Percentiles rank a stretch among this genome's conserved stretches.
Conservation (phyloP, 106 monocot species). For the Phalaenopsis aphrodite region DNA sequence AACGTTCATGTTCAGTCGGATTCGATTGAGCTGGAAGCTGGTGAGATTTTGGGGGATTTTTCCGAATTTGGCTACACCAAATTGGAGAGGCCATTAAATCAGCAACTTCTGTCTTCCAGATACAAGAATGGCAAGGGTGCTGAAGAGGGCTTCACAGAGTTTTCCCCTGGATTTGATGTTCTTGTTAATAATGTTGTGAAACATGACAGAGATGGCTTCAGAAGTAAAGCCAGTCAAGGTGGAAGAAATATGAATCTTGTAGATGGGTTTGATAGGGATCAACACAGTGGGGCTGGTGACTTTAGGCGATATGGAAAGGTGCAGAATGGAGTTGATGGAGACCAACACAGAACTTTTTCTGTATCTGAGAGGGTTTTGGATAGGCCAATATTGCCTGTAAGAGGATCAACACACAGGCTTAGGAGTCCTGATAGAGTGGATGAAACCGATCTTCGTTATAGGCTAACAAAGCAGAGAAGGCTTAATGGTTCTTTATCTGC, state of each 20-base stretch:
- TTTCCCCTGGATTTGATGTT: slow-evolving; percentile 69
- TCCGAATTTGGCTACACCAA: neutral
- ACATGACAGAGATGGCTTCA: slow-evolving; percentile 27
- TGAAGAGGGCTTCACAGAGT: slow-evolving; percentile 56
- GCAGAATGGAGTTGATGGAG: slow-evolving; percentile 16
- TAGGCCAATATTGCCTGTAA: slow-evolving; percentile 19
- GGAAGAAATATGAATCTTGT: slow-evolving; percentile 4
- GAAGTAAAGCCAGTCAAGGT: slow-evolving; percentile 5
- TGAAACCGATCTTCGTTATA: slow-evolving; percentile 62
- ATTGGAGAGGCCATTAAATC: slow-evolving; percentile 7
- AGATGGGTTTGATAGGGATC: slow-evolving; percentile 33
- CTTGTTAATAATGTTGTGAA: slow-evolving; percentile 28
- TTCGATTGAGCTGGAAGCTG: neutral
- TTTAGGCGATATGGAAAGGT: slow-evolving; percentile 22
- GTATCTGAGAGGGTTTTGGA: slow-evolving; percentile 27
- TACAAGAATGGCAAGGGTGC: slow-evolving; percentile 33
- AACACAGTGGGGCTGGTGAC: slow-evolving; percentile 22
- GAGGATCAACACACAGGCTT: slow-evolving; percentile 14
- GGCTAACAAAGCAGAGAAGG: slow-evolving; percentile 61
- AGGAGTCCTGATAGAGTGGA: slow-evolving; percentile 21
- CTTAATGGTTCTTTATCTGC: slow-evolving; percentile 34
- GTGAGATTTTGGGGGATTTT: neutral
- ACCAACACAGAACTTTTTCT: slow-evolving; percentile 23
- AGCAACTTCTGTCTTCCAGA: slow-evolving; percentile 10
- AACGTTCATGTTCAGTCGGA: neutral